A percentile compares a stretch with the other conserved stretches of the same genome.
Conservation (phyloP, 2,329 filamentous ascomycete species). For the Neofusicoccum sp. region DNA sequence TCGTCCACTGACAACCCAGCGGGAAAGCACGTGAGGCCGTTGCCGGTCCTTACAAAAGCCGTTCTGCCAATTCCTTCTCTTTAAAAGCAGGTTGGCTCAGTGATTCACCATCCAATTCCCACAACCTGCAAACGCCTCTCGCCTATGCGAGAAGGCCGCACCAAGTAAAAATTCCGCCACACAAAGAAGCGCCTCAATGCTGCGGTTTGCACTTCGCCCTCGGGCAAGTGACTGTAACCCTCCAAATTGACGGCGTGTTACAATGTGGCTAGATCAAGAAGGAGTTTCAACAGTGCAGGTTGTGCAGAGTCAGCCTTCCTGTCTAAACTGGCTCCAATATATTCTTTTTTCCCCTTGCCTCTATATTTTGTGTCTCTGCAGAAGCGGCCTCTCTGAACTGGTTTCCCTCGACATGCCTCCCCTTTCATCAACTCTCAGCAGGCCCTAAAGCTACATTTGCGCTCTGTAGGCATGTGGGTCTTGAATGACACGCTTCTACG, state of each 20-base stretch:
- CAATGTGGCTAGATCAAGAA: constrained; percentile 3
- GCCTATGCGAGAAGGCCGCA: not conserved
- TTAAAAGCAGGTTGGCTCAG: not conserved
- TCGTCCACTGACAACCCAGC: not conserved
- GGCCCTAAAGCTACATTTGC: no score
- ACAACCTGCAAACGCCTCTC: not conserved
- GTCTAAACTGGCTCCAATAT: constrained; percentile 4
- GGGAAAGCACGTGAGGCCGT: not conserved
- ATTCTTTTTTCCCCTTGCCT: not conserved
- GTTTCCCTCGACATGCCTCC: no score
- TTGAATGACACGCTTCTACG: no score
- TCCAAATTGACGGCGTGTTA: not conserved
- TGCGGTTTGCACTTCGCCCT: not conserved
- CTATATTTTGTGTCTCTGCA: no score
- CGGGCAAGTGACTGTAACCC: constrained; percentile 1
- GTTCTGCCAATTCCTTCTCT: no score
- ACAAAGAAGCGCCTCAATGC: not conserved
- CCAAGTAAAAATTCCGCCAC: not conserved
- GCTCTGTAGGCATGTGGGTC: no score
- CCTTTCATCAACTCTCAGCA: no score
- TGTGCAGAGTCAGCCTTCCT: not conserved
- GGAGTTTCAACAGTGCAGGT: not conserved
- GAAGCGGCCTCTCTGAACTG: no score
- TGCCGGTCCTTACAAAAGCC: not conserved
- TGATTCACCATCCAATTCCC: not conserved